Conservation (phyloP, 2,329 filamentous ascomycete genomes). For the Aspergillus pseudonomiae region DNA sequence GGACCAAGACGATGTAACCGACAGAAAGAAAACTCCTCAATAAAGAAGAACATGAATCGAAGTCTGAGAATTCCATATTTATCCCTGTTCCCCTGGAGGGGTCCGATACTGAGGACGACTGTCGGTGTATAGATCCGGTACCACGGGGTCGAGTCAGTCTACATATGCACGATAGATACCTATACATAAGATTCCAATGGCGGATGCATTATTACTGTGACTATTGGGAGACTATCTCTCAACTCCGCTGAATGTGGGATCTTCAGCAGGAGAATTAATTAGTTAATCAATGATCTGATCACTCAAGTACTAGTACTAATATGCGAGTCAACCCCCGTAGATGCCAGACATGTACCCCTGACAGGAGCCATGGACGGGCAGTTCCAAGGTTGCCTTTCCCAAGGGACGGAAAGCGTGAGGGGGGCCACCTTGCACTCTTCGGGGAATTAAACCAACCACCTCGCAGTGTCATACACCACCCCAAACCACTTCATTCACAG, state of each 20-base stretch:
- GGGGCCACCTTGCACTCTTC: neutral
- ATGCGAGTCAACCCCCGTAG: neutral
- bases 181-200: neutral
- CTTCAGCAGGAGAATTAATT: neutral
- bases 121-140: neutral
- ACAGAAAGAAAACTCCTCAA: neutral
- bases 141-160: neutral
- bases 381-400: neutral
- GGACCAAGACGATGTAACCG: neutral
- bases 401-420: neutral
- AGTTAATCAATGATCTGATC: neutral
- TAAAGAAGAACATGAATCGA: neutral
- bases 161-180: neutral
- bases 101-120: too few species aligned
- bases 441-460: neutral
- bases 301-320: too few species aligned
- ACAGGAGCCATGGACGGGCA: slow-evolving; percentile 1
- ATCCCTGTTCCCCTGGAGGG: too few species aligned
- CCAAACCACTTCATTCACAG: too few species aligned
- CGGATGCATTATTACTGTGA: neutral
- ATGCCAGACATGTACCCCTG: slow-evolving; percentile 1
- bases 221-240: slow-evolving; percentile 1
- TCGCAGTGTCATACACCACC: neutral
- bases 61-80: too few species aligned
- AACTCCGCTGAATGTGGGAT: neutral